These are phyloP conservation scores for Talaromyces borbonicus DNA, from an alignment of 495 filamentous ascomycete genomes.

Conservation along the genomic window DNA sequence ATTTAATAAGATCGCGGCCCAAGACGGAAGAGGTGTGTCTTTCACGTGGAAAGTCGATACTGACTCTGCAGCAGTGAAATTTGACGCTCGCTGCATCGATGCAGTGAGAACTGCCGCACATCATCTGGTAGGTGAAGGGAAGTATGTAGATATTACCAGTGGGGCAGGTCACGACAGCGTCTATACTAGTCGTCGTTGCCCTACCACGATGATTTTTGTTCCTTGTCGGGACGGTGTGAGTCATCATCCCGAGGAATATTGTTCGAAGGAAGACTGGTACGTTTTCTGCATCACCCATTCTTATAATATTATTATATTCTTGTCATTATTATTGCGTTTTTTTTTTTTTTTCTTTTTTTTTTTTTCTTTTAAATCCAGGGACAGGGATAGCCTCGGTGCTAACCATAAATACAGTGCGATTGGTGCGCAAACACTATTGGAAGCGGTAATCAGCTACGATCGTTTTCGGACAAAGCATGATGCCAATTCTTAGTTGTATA, in stretches of 20 bases:
- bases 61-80: constrained; percentile 54
- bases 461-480: constrained; percentile 8
- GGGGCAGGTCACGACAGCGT: constrained; percentile 56
- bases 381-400: too few species aligned
- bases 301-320: neutral
- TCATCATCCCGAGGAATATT: constrained; percentile 54
- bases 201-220: constrained; percentile 57
- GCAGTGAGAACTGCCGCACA: constrained; percentile 34
- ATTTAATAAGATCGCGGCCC: constrained; percentile 48
- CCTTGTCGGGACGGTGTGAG: constrained; percentile 51
- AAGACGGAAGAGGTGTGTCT: constrained; percentile 39
- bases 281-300: constrained; percentile 5
- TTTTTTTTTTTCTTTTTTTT: too few species aligned
- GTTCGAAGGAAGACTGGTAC: constrained; percentile 39
- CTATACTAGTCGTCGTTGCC: constrained; percentile 44
- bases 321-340: too few species aligned
- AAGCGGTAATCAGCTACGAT: constrained; percentile 28
- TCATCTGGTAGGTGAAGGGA: constrained; percentile 25
- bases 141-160: constrained; percentile 32
- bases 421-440: constrained; percentile 26
- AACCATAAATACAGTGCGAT: constrained; percentile 17
- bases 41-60: constrained; percentile 53
- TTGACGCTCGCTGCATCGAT: constrained; percentile 61
- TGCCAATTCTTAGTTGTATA: too few species aligned
- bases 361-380: too few species aligned